Conservation (phyloP, 2,329 filamentous ascomycete genomes). For the Myriosclerotinia curreyana region DNA sequence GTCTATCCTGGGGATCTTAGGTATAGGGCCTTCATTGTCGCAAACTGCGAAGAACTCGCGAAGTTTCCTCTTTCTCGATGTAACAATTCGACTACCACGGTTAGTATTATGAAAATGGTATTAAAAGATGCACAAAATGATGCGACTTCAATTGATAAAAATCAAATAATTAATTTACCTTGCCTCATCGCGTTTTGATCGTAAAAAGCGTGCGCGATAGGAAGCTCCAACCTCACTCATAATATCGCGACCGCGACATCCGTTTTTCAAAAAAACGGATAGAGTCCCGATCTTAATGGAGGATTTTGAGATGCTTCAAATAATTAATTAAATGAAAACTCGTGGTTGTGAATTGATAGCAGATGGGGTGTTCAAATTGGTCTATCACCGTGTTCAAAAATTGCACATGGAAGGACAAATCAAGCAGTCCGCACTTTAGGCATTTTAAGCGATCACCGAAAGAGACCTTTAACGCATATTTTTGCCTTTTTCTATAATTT, state of each 20-base stretch:
- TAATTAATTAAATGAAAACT: constrained; percentile 33
- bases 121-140: constrained; percentile 30
- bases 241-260: constrained; percentile 66
- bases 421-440: constrained; percentile 1
- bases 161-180: constrained; percentile 48
- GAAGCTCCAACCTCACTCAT: constrained; percentile 68
- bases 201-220: constrained; percentile 65
- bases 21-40: constrained; percentile 58
- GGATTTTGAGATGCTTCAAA: constrained; percentile 37
- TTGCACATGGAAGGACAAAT: constrained; percentile 19
- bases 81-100: constrained; percentile 63
- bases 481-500: neutral
- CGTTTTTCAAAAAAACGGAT: constrained; percentile 63
- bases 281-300: constrained; percentile 42
- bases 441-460: constrained; percentile 14
- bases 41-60: constrained; percentile 83
- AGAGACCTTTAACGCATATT: constrained; percentile 12
- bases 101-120: constrained; percentile 35
- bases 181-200: constrained; percentile 61
- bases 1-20: constrained; percentile 56
- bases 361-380: constrained; percentile 32
- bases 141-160: constrained; percentile 30
- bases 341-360: constrained; percentile 26
- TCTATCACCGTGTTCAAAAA: constrained; percentile 20
- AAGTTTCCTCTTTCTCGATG: constrained; percentile 86